These are phyloP conservation scores for Geum urbanum DNA, from an alignment of 306 rosid genomes.

Conservation along the genomic window DNA sequence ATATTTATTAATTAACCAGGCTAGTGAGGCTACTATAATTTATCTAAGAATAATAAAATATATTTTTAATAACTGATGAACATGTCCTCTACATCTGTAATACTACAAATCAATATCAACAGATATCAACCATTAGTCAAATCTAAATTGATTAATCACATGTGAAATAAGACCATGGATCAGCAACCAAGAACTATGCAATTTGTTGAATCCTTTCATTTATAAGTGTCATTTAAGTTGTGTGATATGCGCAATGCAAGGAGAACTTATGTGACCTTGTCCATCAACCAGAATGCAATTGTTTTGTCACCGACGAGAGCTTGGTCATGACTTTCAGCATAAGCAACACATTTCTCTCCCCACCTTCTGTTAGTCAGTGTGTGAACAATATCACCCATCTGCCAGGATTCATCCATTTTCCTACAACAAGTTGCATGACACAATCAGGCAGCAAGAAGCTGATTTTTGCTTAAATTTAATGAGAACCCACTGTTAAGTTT, in stretches of 20 bases:
- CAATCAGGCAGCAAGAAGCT: neutral
- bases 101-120: neutral
- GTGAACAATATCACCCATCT: conserved; percentile 74
- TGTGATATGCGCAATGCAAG: conserved; percentile 22
- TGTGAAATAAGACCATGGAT: neutral
- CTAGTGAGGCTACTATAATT: neutral
- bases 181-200: neutral
- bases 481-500: conserved; percentile 1
- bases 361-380: conserved; percentile 91
- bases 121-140: neutral
- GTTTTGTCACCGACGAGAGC: conserved; percentile 99
- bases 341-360: conserved; percentile 83
- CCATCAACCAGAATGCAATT: conserved; percentile 99
- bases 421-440: conserved; percentile 33
- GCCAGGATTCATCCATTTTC: conserved; percentile 77
- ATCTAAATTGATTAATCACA: neutral
- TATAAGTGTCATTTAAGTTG: conserved; percentile 9
- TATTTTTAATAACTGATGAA: neutral
- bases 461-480: neutral
- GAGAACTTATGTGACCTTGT: conserved; percentile 58
- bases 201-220: neutral
- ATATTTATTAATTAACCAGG: neutral
- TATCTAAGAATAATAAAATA: neutral
- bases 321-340: conserved; percentile 99
- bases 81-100: neutral